A percentile compares a stretch with the other conserved stretches of the same genome.
phyloP scores from a whole-genome alignment of 768 basidiomycete genomes.

The Lanmaoa pseudosensibilis region DNA sequence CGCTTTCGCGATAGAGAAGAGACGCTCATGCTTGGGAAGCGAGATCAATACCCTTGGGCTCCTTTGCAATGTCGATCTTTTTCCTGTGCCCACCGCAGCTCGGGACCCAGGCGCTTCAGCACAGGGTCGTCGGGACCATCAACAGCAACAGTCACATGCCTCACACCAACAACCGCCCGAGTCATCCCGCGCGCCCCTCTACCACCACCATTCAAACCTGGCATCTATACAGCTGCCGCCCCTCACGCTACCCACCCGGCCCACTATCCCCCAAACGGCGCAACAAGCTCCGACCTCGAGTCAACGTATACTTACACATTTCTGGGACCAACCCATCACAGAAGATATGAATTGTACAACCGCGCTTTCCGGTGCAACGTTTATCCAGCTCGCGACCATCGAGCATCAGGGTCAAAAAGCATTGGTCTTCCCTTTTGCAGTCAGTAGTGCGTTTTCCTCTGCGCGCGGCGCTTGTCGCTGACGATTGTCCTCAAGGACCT shows the following conservation, averaged over 20 bases:
- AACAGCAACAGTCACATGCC: constrained; percentile 17
- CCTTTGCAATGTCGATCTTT: constrained; percentile 76
- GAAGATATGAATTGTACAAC: constrained; percentile 49
- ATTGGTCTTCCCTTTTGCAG: constrained; percentile 65
- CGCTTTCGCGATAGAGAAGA: not conserved
- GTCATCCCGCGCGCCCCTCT: constrained; percentile 11
- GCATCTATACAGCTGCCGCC: constrained; percentile 25
- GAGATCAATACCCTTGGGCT: constrained; percentile 64
- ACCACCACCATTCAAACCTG: constrained; percentile 15
- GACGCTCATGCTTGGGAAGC: constrained; percentile 37
- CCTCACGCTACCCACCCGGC: constrained; percentile 15
- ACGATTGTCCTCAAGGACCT: constrained; percentile 48
- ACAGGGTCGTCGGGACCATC: constrained; percentile 10
- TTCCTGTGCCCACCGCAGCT: constrained; percentile 48
- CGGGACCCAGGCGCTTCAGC: constrained; percentile 5
- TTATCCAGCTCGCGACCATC: constrained; percentile 53
- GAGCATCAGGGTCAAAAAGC: constrained; percentile 53
- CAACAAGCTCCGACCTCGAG: constrained; percentile 12
- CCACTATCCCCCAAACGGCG: constrained; percentile 1
- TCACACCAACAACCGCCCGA: constrained; percentile 6
- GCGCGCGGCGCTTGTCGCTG: not conserved
- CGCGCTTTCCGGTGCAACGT: constrained; percentile 62
- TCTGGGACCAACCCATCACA: constrained; percentile 41
- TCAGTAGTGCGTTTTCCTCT: constrained; percentile 30
- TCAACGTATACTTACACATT: constrained; percentile 44